Base-by-base conservation (phyloP, 441 rosid genomes). In the Omphalea diandra region DNA sequence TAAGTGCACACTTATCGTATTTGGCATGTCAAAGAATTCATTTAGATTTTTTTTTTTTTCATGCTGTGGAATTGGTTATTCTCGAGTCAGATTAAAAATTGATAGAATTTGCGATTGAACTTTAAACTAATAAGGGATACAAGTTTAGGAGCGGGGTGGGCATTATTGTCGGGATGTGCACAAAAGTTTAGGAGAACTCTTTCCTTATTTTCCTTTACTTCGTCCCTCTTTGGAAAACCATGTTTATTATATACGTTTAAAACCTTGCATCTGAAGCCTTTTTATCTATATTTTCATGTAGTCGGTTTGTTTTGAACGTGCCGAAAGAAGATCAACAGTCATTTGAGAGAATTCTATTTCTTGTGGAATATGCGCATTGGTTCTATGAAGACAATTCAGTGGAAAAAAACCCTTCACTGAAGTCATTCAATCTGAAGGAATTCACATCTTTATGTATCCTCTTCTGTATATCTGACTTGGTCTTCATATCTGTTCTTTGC, bases 341-440 rank as follows among this genome's bases (percentile, higher is more conserved):
- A 31, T 90, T 95, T 75, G 97, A 93, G 92, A 85, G 98, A 75
- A 89, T 95, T 81, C 78, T 95, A 68, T 95, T 95, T 74, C 88
- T 95, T 1, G 99, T 95, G 80, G 99, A 95, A 85, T 86, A 83
- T 73, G 98, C 98, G 5, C 92, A 95, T 76, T 90, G 99, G 99
- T 90, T 84, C 83, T 95, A 95, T 18, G 97, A 95, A 83, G 99
- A 95, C 76, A 93, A 93, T 78, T 82, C 97, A 31, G 97, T 95
- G 40, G 97, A 95, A 78, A 85, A 87, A 59, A 91, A 95, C 83
- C 93, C 95, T 14, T 88, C 92, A 0, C 73, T 95, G 33, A 95
- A 93, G 90, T 95, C 98, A 0, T 76, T 95, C 43, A 84, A 78
- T 35, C 80, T 95, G 77, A 95, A 95, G 82, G 95, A 95, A 78